Percentiles rank a stretch among this genome's conserved stretches.
Conservation (phyloP, 495 filamentous ascomycete species). For the Pseudotulostoma volvatum region DNA sequence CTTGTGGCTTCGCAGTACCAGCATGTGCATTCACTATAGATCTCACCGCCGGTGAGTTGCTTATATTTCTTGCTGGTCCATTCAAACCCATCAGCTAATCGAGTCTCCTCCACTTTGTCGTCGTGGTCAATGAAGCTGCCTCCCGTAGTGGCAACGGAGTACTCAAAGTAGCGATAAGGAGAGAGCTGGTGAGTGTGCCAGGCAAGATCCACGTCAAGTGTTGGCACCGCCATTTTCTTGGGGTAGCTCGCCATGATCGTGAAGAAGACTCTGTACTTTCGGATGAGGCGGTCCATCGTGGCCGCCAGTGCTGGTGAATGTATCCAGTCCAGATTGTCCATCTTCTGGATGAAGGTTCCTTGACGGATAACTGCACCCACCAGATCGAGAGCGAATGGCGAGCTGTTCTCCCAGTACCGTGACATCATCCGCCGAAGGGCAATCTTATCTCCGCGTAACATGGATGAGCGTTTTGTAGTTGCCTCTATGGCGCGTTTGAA, state of each 20-base stretch:
- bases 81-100: conserved; percentile 46
- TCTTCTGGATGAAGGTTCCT: conserved; percentile 65
- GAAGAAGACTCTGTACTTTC: conserved; percentile 57
- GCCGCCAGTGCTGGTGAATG: conserved; percentile 44
- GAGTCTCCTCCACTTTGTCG: conserved; percentile 58
- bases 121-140: conserved; percentile 62
- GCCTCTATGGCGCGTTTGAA: conserved; percentile 6
- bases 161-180: conserved; percentile 46
- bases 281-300: conserved; percentile 51
- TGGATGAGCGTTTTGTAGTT: not conserved
- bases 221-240: conserved; percentile 49
- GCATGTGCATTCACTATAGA: conserved; percentile 74
- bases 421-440: conserved; percentile 59
- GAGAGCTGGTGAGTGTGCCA: conserved; percentile 57
- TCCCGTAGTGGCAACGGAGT: conserved; percentile 13
- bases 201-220: conserved; percentile 73
- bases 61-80: conserved; percentile 61
- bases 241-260: conserved; percentile 43
- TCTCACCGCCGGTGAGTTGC: conserved; percentile 36
- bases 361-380: conserved; percentile 68
- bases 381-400: conserved; percentile 57
- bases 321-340: conserved; percentile 64
- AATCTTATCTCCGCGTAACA: conserved; percentile 23
- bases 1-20: conserved; percentile 83
- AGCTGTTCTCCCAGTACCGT: conserved; percentile 62